A percentile compares a stretch with the other conserved stretches of the same genome.
phyloP scores from a whole-genome alignment of 208 protist genomes.

The Trichomonas vaginalis region DNA sequence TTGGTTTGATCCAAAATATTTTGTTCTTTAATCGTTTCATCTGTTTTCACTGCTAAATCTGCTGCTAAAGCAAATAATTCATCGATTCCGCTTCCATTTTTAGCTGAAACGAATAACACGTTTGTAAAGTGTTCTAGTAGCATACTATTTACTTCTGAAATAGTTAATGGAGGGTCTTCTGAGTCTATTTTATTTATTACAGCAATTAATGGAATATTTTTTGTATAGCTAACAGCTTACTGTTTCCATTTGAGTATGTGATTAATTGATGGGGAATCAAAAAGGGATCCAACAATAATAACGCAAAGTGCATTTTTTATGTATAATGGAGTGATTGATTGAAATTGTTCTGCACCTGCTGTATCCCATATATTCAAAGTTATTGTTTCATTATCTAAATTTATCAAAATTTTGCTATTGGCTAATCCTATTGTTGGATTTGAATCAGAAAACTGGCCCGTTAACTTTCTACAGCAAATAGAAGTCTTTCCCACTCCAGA shows the following conservation, averaged over 20 bases:
- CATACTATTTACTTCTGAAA: background rate
- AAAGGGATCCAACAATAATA: background rate
- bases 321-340: background rate
- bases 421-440: background rate
- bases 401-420: background rate
- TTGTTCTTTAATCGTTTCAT: no score
- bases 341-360: background rate
- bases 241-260: background rate
- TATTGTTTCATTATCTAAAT: background rate
- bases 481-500: background rate
- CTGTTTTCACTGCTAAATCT: background rate
- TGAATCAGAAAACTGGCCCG: background rate
- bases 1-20: no score
- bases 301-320: background rate
- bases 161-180: background rate
- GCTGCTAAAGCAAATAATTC: background rate
- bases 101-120: background rate
- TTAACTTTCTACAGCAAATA: background rate
- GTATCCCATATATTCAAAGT: background rate
- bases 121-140: background rate
- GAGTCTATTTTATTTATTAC: background rate
- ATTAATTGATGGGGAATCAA: background rate
- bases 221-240: background rate
- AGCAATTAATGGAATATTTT: background rate
- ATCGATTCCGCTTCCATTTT: background rate